Evolutionary conservation across 208 protist species (phyloP), one percentile per base, ranked within the genome.

Genomic region (Crithidia brevicula): DNA sequence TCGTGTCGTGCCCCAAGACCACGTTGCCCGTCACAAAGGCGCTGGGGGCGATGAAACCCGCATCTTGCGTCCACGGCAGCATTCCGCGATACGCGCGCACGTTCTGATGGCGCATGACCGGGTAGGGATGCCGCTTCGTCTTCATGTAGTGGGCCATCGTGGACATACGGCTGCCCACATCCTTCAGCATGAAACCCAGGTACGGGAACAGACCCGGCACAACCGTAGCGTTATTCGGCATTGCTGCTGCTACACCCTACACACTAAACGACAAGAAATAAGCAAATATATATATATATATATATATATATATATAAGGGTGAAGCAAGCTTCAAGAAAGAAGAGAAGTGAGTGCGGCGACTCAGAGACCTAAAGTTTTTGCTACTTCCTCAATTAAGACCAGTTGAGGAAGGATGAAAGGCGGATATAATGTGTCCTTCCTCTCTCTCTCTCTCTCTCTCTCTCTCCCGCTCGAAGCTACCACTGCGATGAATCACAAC

Each of bases 61-160:
- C 77, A 36, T 94, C 89, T 59, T 94, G 81, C 40, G 89, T 93
- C 79, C 79, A 90, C 52, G 90, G 92, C 40, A 94, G 77, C 87
- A 96, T 89, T 15, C 86, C 83, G 47, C 88, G 85, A 69, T 96
- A 94, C 43, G 82, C 91, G 30, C 88, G 84, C 0, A 94, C 68
- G 67, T 94, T 94, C 63, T 96, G 91, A 54, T 96, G 91, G 8
- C 87, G 86, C 57, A 86, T 91, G 31, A 96, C 85, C 28, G 91
- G 91, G 67, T 93, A 94, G 54, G 86, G 81, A 63, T 89, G 77
- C 4, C 89, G 91, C 28, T 74, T 76, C 25, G 78, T 87, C 31
- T 72, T 62, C 59, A 93, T 64, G 66, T 88, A 88, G 67, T 94
- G 91, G 2, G 71, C 62, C 71, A 91, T 87, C 20, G 85, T 81